These are phyloP conservation scores for Sclerotinia spermophila DNA, from an alignment of 2,329 filamentous ascomycete species.

Conservation along the genomic window DNA sequence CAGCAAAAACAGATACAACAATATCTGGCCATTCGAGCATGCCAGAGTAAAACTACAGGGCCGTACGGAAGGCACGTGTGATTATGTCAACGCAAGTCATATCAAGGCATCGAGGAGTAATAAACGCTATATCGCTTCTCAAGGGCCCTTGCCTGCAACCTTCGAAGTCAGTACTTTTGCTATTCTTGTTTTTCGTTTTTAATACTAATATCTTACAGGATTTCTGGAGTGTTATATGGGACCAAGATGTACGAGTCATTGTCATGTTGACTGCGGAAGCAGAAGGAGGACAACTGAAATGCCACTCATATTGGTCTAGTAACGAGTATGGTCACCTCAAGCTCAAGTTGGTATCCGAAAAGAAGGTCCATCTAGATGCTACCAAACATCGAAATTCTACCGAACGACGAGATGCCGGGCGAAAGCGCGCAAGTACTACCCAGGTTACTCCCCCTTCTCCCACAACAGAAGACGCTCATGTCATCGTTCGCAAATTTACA, in stretches of 20 bases:
- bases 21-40: conserved; percentile 95
- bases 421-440: conserved; percentile 53
- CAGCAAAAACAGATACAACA: conserved; percentile 94
- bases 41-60: conserved; percentile 76
- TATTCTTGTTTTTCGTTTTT: conserved; percentile 12
- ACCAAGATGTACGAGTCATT: conserved; percentile 89
- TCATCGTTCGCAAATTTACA: conserved; percentile 82
- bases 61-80: conserved; percentile 65
- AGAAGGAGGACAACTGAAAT: conserved; percentile 91
- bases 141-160: conserved; percentile 87
- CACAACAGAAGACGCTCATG: conserved; percentile 61
- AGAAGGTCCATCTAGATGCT: conserved; percentile 71
- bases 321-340: conserved; percentile 74
- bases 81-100: conserved; percentile 95
- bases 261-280: conserved; percentile 95
- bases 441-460: conserved; percentile 38
- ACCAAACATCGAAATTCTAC: conserved; percentile 45
- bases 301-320: conserved; percentile 87
- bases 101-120: conserved; percentile 76
- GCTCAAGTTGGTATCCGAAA: conserved; percentile 75
- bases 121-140: conserved; percentile 92
- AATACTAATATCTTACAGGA: conserved; percentile 53
- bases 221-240: conserved; percentile 98
- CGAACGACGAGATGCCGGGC: conserved; percentile 40
- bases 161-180: conserved; percentile 63